Percentiles rank a stretch among this genome's conserved stretches.
Evolutionary conservation across 139 green algal species (phyloP).

Genomic region (Microglena sp.): DNA sequence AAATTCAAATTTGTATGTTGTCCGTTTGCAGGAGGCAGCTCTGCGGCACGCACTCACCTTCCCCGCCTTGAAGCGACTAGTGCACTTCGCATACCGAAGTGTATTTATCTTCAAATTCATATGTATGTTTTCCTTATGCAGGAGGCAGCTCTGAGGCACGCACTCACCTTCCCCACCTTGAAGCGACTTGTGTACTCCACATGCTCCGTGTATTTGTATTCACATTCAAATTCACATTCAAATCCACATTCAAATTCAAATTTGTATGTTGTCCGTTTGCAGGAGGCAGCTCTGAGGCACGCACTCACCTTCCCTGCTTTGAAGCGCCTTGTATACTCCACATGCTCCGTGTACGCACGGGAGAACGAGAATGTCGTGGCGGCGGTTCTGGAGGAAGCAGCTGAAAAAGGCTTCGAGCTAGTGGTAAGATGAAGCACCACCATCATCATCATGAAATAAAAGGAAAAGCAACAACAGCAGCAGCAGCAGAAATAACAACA

Average conservation of each 20-base stretch:
- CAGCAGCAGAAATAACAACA: too few species aligned
- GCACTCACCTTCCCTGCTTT: constrained; percentile 71
- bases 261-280: constrained; percentile 9
- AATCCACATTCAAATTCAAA: neutral
- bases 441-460: neutral
- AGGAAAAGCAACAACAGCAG: too few species aligned
- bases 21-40: constrained; percentile 51
- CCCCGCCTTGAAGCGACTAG: constrained; percentile 61
- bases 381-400: constrained; percentile 51
- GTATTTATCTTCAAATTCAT: neutral
- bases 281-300: constrained; percentile 68
- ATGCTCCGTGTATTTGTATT: constrained; percentile 43
- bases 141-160: constrained; percentile 67
- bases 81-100: constrained; percentile 93
- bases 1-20: too few species aligned
- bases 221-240: neutral
- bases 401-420: constrained; percentile 55
- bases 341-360: constrained; percentile 69
- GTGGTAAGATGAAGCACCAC: constrained; percentile 11
- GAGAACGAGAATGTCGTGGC: constrained; percentile 92
- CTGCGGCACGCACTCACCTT: constrained; percentile 80
- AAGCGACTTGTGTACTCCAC: constrained; percentile 88
- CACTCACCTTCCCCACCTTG: constrained; percentile 67
- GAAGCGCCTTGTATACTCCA: constrained; percentile 85
- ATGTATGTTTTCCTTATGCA: constrained; percentile 27